Conservation (phyloP, 768 basidiomycete genomes). For the Naganishia kalamii region DNA sequence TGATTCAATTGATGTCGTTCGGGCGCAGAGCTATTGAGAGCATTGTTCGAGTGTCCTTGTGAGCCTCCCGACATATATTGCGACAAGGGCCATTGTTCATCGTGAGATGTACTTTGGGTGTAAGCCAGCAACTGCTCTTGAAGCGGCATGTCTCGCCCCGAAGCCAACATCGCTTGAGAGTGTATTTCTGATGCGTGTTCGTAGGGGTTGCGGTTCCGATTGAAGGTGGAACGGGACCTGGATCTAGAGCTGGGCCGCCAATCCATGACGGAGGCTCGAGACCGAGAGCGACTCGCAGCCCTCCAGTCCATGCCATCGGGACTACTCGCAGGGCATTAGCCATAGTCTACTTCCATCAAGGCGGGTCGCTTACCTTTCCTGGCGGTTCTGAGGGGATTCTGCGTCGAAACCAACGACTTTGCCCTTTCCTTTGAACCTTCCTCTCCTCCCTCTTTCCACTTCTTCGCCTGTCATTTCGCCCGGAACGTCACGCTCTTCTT, state of each 20-base stretch:
- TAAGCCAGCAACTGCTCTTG: conserved; percentile 22
- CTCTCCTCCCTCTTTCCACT: conserved; percentile 36
- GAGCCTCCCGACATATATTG: neutral
- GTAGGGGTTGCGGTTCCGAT: conserved; percentile 37
- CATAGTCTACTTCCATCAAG: conserved; percentile 45
- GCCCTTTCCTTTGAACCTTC: conserved; percentile 43
- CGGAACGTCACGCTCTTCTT: conserved; percentile 27
- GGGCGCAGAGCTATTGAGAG: neutral
- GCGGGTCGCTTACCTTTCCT: conserved; percentile 51
- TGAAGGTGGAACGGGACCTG: conserved; percentile 58
- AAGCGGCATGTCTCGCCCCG: conserved; percentile 14
- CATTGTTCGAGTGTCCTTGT: neutral
- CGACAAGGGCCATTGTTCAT: neutral
- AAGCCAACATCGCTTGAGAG: conserved; percentile 38
- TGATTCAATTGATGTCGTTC: neutral
- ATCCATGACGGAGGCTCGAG: conserved; percentile 67
- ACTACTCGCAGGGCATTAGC: conserved; percentile 41
- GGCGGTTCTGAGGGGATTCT: conserved; percentile 53
- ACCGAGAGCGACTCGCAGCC: conserved; percentile 72
- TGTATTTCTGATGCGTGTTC: conserved; percentile 43
- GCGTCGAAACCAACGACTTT: conserved; percentile 43
- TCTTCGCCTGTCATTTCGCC: conserved; percentile 34
- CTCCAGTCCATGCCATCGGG: conserved; percentile 47
- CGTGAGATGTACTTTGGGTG: neutral
- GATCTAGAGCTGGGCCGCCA: conserved; percentile 57